Evolutionary conservation across 148 eudicot species (phyloP).

Genomic region (Camellia sinensis): DNA sequence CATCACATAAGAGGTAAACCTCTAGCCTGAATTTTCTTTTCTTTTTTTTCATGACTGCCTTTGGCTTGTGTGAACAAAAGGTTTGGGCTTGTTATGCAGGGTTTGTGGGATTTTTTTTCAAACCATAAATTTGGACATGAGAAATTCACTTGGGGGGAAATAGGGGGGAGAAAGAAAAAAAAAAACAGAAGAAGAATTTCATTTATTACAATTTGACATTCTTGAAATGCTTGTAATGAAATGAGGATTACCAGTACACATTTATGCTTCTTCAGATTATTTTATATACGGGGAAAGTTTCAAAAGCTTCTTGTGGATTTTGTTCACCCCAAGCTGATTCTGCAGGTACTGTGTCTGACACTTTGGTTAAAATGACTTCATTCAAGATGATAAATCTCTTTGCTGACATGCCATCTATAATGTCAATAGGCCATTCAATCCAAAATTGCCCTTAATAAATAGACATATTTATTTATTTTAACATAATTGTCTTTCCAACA

Average conservation of each 20-base stretch:
- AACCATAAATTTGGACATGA: neutral
- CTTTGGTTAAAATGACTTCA: neutral
- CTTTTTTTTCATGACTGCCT: too few species aligned
- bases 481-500: neutral
- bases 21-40: neutral
- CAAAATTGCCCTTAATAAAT: neutral
- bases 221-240: neutral
- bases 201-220: neutral
- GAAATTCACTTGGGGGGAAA: too few species aligned
- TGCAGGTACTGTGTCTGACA: conserved; percentile 30
- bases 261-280: conserved; percentile 32
- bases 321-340: conserved; percentile 48
- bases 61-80: neutral
- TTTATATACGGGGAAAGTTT: conserved; percentile 37
- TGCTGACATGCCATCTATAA: neutral
- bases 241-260: neutral
- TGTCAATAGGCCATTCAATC: neutral
- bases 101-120: neutral
- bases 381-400: neutral
- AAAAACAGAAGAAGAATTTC: neutral
- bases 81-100: neutral
- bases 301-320: conserved; percentile 44
- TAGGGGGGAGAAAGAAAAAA: neutral
- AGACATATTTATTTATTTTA: neutral
- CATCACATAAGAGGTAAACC: conserved; percentile 35